Evolutionary conservation across 441 rosid species (phyloP).

Genomic region (Arabidopsis hybrid): DNA sequence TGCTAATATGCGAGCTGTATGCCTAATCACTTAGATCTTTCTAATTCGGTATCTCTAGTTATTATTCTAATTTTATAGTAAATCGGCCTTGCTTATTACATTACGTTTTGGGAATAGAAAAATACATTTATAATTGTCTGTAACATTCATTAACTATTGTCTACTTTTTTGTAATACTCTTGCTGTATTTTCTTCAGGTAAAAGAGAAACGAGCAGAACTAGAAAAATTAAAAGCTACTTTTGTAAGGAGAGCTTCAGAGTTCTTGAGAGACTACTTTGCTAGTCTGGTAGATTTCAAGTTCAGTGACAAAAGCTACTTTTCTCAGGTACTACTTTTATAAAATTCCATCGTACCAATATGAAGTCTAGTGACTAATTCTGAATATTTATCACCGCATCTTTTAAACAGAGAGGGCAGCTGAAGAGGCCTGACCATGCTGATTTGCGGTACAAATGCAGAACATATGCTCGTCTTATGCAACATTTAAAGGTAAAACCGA

Average conservation of each 20-base stretch:
- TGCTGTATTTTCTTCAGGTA: conserved; percentile 61
- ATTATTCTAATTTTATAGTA: conserved; percentile 40
- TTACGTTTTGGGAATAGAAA: not conserved
- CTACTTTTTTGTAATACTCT: no score
- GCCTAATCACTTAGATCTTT: no score
- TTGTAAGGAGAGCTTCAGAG: conserved; percentile 94
- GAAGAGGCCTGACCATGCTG: conserved; percentile 99
- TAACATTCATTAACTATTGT: not conserved
- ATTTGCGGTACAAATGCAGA: conserved; percentile 97
- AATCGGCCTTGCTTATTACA: conserved; percentile 4
- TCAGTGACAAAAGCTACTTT: conserved; percentile 97
- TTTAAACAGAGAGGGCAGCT: conserved; percentile 89
- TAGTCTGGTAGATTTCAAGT: conserved; percentile 98
- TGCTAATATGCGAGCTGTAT: conserved; percentile 28
- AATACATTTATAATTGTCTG: not conserved
- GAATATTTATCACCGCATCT: conserved; percentile 38
- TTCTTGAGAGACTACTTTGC: conserved; percentile 97
- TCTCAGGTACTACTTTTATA: conserved; percentile 73
- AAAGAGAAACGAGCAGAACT: conserved; percentile 93
- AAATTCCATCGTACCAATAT: conserved; percentile 22
- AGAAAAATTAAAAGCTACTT: conserved; percentile 78
- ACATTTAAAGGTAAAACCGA: conserved; percentile 80
- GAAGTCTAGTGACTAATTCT: conserved; percentile 28
- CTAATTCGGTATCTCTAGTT: conserved; percentile 18
- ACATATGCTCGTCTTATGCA: conserved; percentile 99